phyloP scores from a whole-genome alignment of 73 alveolate species.

The Stentor roeselii region DNA sequence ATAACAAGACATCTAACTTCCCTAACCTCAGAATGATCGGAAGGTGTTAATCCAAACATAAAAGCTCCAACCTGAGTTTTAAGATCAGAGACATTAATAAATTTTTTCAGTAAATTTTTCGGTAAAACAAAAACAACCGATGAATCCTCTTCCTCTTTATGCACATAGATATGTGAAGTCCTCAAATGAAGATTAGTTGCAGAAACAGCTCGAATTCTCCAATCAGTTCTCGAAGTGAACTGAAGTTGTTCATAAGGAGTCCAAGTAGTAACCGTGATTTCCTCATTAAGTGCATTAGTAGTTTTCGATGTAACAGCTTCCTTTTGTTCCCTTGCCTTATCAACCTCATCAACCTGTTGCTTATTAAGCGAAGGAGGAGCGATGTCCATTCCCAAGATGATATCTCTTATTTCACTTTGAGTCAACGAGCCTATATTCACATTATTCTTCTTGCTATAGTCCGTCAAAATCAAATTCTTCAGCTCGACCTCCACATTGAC shows the following conservation, averaged over 20 bases:
- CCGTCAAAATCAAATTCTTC: slow-evolving; percentile 97
- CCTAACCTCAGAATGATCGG: slow-evolving; percentile 87
- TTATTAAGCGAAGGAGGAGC: slow-evolving; percentile 93
- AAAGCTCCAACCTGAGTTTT: slow-evolving; percentile 98
- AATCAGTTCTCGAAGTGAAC: slow-evolving; percentile 96
- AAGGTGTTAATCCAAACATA: slow-evolving; percentile 97
- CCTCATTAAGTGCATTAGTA: slow-evolving; percentile 85
- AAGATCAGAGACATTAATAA: slow-evolving; percentile 96
- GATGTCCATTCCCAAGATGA: slow-evolving; percentile 99
- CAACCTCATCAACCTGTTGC: slow-evolving; percentile 82
- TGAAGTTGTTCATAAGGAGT: slow-evolving; percentile 98
- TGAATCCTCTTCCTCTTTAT: slow-evolving; percentile 92
- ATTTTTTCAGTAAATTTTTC: slow-evolving; percentile 96
- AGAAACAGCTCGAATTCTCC: slow-evolving; percentile 99
- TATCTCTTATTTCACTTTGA: slow-evolving; percentile 99
- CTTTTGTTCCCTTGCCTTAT: slow-evolving; percentile 86
- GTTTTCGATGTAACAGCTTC: slow-evolving; percentile 85
- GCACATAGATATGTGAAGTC: slow-evolving; percentile 96
- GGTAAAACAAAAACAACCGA: slow-evolving; percentile 97
- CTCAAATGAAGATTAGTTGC: slow-evolving; percentile 97
- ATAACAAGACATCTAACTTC: slow-evolving; percentile 87
- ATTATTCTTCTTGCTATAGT: slow-evolving; percentile 99
- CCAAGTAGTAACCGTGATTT: slow-evolving; percentile 74
- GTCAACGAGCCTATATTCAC: slow-evolving; percentile 98
- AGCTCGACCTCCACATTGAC: slow-evolving; percentile 99